Percentiles rank a stretch among this genome's conserved stretches.
Conservation (phyloP, 2,329 filamentous ascomycete genomes). For the Cladosporium cucumerinum region DNA sequence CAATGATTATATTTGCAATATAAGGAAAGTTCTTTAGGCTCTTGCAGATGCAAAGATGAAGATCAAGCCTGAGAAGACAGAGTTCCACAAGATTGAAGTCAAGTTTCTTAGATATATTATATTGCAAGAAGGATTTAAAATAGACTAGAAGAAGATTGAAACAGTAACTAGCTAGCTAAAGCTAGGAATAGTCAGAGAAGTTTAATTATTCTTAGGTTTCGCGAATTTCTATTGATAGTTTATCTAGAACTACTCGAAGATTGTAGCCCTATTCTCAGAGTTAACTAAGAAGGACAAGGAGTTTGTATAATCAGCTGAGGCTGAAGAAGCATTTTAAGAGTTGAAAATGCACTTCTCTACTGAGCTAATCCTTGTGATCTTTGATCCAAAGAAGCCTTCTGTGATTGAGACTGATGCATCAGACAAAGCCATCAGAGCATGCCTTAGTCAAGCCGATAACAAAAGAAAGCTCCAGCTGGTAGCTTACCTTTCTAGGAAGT, state of each 20-base stretch:
- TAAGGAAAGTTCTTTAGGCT: background rate
- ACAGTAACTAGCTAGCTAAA: conserved; percentile 22
- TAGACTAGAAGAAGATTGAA: conserved; percentile 29
- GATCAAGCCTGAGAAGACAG: conserved; percentile 26
- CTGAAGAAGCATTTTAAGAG: background rate
- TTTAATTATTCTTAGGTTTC: background rate
- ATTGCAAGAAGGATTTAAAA: conserved; percentile 24
- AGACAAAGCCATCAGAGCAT: conserved; percentile 18
- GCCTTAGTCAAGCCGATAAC: conserved; percentile 13
- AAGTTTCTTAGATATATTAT: conserved; percentile 34
- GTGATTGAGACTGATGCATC: conserved; percentile 12
- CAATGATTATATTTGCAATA: conserved; percentile 6
- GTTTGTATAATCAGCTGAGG: background rate
- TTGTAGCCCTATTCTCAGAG: background rate
- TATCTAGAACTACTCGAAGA: conserved; percentile 11
- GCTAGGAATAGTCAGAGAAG: background rate
- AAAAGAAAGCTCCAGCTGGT: conserved; percentile 17
- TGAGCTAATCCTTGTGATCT: conserved; percentile 7
- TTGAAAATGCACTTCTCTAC: conserved; percentile 10
- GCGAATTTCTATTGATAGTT: background rate
- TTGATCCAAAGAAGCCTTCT: background rate
- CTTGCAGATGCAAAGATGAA: background rate
- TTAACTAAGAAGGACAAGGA: background rate
- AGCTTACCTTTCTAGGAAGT: conserved; percentile 21
- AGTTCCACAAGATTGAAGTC: conserved; percentile 31